Conservation (phyloP, 805 yeast species). For the Monosporozyma yasuniensis region DNA sequence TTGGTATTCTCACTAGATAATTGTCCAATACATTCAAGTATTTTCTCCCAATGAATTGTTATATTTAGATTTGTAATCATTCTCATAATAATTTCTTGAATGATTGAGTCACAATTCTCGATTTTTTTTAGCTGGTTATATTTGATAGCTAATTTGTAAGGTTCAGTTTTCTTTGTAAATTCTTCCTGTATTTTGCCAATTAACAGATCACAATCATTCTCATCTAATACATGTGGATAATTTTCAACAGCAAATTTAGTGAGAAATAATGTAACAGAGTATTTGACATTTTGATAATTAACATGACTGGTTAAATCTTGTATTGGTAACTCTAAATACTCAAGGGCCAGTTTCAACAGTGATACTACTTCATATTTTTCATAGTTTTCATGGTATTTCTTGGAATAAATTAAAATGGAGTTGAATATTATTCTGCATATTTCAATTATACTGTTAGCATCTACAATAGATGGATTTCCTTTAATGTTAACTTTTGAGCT, state of each 20-base stretch:
- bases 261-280: constrained; percentile 21
- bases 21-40: constrained; percentile 25
- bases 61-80: constrained; percentile 29
- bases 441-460: constrained; percentile 20
- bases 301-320: constrained; percentile 8
- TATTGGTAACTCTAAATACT: constrained; percentile 10
- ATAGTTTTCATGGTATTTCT: constrained; percentile 1
- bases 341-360: background rate
- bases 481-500: constrained; percentile 24
- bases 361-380: constrained; percentile 1
- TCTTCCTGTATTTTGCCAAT: constrained; percentile 21
- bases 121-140: constrained; percentile 8
- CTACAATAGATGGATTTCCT: constrained; percentile 8
- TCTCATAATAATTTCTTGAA: constrained; percentile 30
- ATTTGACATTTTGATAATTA: constrained; percentile 16
- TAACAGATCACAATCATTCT: constrained; percentile 10
- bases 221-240: background rate
- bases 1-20: constrained; percentile 18
- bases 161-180: constrained; percentile 25
- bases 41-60: constrained; percentile 13
- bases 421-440: constrained; percentile 31
- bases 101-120: constrained; percentile 6
- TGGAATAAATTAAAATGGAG: constrained; percentile 14
- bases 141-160: constrained; percentile 26
- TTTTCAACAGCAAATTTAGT: constrained; percentile 23